Evolutionary conservation across 148 eudicot species (phyloP).

Genomic region (Cornus suecica): DNA sequence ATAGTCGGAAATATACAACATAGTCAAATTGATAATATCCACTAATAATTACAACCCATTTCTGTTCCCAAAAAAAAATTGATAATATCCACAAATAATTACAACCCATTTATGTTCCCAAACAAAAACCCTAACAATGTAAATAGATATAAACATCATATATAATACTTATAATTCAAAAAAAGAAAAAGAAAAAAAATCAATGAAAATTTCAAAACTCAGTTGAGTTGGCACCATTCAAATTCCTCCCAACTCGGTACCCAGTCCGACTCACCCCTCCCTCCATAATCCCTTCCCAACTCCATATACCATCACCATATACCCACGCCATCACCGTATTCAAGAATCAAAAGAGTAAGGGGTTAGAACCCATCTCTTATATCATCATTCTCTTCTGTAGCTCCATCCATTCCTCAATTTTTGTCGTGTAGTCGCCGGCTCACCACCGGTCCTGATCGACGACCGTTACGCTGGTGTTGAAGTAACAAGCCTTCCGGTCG

Average conservation of each 20-base stretch:
- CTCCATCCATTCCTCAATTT: slow-evolving; percentile 92
- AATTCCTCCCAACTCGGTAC: slow-evolving; percentile 28
- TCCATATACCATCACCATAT: too few relatives aligned
- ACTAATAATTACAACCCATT: too few relatives aligned
- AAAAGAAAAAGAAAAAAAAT: not conserved
- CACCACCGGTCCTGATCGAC: slow-evolving; percentile 64
- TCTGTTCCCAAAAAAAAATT: too few relatives aligned
- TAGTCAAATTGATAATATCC: too few relatives aligned
- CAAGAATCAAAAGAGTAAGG: too few relatives aligned
- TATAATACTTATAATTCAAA: not conserved
- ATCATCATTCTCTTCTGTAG: slow-evolving; percentile 70
- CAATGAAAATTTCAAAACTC: slow-evolving; percentile 49
- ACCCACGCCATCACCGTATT: too few relatives aligned
- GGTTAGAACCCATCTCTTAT: slow-evolving; percentile 66
- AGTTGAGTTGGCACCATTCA: slow-evolving; percentile 39
- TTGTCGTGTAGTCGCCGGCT: slow-evolving; percentile 51
- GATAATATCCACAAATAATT: not conserved
- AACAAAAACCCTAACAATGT: slow-evolving; percentile 4
- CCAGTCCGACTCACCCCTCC: slow-evolving; percentile 46
- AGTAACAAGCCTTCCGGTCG: slow-evolving; percentile 42
- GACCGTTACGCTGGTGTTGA: slow-evolving; percentile 78
- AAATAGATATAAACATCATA: too few relatives aligned
- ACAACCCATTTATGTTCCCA: not conserved
- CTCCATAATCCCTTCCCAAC: slow-evolving; percentile 70
- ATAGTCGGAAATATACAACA: too few relatives aligned